Base-by-base conservation (phyloP, 768 basidiomycete species). In the Amanita rimosa region DNA sequence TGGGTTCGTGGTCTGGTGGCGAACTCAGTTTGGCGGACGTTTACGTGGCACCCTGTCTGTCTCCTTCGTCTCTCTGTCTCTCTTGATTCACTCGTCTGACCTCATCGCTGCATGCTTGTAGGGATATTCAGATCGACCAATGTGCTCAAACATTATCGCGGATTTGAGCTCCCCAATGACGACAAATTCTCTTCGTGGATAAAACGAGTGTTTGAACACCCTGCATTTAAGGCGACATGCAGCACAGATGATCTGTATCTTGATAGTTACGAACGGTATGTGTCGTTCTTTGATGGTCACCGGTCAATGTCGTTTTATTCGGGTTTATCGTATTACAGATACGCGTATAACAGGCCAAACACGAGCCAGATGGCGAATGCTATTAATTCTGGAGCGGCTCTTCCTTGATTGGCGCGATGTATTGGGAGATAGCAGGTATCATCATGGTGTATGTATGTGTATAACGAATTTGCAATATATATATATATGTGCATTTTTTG, bases 51-150 rank as follows among this genome's bases (percentile, higher is more conserved):
- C 85, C 58, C 1, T 39, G 38, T 39, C 3, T 8, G 38, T 39
- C 10, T 21, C 19, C 22, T 24, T 24, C 22, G 22, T 24, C 19
- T 19, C 8, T 21, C 11, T 11, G 1, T 9, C 8, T 22, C 13
- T 17, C 22, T 5, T 24, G 22, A 16, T 37, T 16, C 36, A 2
- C 10, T 73, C 85, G 27, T 68, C 11, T 39, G 8, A 39, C 43
- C 2, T 1, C 7, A 27, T 33, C n/a, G n/a, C n/a, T 48, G 10
- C 17, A 85, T 83, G 7, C 6, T 5, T 27, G 16, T 48, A 85
- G 83, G 85, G 81, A 58, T 90, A 2, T 81, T 76, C 59, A 70
- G 88, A 39, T 76, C 84, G 21, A 76, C 59, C 69, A 88, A 39
- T 31, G 83, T 81, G 3, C 61, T 86, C 44, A 72, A 71, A 44